Evolutionary conservation across 805 yeast species (phyloP), one percentile per base, ranked within the genome.

Genomic region (Priceomyces medius): DNA sequence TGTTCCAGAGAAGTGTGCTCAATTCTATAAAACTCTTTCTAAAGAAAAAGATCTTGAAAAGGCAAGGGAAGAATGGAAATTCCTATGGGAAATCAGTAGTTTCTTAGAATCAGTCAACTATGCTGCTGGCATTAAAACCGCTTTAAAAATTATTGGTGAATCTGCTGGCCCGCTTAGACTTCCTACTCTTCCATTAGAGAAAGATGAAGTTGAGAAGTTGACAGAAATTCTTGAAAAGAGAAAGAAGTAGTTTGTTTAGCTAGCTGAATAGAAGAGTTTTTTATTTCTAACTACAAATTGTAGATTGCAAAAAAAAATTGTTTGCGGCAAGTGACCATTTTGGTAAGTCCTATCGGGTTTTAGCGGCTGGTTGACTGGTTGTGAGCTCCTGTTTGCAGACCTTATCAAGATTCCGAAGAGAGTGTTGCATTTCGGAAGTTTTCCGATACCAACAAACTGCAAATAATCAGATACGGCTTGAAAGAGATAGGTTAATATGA

Each of bases 41-140:
- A 19, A 3, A 35, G 27, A 28, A n/a, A 29, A 20, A 33, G 27
- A 40, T 19, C 31, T 41, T 32, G 45, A 34, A 12, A 41, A 43
- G 28, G 47, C 45, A 7, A 43, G 45, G 39, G 50, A 46, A 38
- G 47, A 46, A 33, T 46, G 50, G 50, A 46, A 46, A 18, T 46
- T 40, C 26, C 41, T 46, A 19, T 46, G 50, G 50, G 31, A 38
- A 31, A 42, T 46, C 31, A 46, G 50, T 34, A 45, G 41, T 24
- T 43, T 43, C 29, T 43, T 46, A 20, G 50, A 46, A 21, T 23
- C 45, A 27, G 43, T 41, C 19, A 43, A 41, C 40, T 46, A 46
- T 19, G 43, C 50, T 20, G 47, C 47, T 36, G 50, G 50, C 23
- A 46, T 46, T 31, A 46, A 46, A 35, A 38, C 47, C 27, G 50